A percentile compares a stretch with the other conserved stretches of the same genome.
Conservation (phyloP, 805 yeast genomes). For the Cyberlindnera saturnus region DNA sequence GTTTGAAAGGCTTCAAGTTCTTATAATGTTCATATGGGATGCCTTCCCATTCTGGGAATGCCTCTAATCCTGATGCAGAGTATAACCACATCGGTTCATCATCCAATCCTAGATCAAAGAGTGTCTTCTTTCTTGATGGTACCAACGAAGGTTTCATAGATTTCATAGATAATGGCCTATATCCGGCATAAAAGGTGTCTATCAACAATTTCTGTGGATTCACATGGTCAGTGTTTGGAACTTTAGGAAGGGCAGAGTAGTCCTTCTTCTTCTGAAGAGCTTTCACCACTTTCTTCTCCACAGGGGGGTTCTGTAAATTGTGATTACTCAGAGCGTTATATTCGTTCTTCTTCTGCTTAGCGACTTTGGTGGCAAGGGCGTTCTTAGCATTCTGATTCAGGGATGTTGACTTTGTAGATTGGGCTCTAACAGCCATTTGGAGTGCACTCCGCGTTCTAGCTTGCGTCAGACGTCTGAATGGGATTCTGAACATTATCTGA, state of each 20-base stretch:
- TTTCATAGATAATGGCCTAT: constrained; percentile 20
- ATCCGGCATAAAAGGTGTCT: constrained; percentile 19
- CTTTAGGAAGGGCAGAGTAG: constrained; percentile 18
- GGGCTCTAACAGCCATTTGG: background rate
- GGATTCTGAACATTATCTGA: constrained; percentile 1
- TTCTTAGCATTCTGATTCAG: constrained; percentile 2
- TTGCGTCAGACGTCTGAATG: background rate
- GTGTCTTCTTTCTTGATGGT: constrained; percentile 13
- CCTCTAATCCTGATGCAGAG: constrained; percentile 31
- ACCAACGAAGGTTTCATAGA: constrained; percentile 17
- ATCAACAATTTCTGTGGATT: constrained; percentile 13
- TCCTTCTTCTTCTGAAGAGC: constrained; percentile 7
- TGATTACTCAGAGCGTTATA: constrained; percentile 24
- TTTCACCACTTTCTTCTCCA: constrained; percentile 2
- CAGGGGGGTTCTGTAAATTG: constrained; percentile 10
- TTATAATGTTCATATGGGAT: constrained; percentile 10
- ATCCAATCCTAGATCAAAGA: constrained; percentile 16
- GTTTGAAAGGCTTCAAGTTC: constrained; percentile 28
- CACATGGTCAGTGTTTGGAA: constrained; percentile 14
- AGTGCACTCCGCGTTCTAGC: background rate
- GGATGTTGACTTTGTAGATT: constrained; percentile 1
- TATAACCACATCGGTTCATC: constrained; percentile 27
- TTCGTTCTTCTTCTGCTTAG: constrained; percentile 9
- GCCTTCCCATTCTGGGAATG: constrained; percentile 27
- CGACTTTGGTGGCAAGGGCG: constrained; percentile 15